A percentile compares a stretch with the other conserved stretches of the same genome.
Conservation (phyloP, 2,329 filamentous ascomycete species). For the Apiospora arundinis region DNA sequence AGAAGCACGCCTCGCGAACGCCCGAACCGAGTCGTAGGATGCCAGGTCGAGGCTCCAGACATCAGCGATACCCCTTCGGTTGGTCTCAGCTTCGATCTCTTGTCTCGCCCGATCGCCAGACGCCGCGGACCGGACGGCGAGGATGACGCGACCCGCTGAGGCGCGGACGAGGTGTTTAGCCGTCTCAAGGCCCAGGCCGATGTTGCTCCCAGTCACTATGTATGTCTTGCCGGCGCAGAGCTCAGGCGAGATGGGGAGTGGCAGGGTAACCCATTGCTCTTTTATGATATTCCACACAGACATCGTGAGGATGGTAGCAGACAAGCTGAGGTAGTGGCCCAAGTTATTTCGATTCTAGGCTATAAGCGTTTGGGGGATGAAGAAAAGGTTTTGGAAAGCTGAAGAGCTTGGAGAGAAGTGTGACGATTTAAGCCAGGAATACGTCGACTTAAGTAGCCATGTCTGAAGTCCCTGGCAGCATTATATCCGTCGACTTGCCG, state of each 20-base stretch:
- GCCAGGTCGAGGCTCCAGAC: constrained; percentile 54
- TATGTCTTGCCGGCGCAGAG: constrained; percentile 20
- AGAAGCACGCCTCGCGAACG: constrained; percentile 43
- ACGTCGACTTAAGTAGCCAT: background rate
- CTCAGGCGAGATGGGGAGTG: constrained; percentile 7
- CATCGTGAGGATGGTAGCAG: background rate
- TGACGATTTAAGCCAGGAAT: background rate
- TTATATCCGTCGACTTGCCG: background rate
- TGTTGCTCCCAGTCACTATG: constrained; percentile 24
- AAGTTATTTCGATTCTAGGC: background rate
- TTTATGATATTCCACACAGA: background rate
- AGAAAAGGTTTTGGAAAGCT: background rate
- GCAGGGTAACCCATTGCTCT: background rate
- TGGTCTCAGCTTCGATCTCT: constrained; percentile 36
- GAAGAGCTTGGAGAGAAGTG: background rate
- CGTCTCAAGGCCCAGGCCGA: constrained; percentile 22
- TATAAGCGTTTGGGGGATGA: background rate
- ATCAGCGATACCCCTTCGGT: constrained; percentile 35
- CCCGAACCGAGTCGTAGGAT: constrained; percentile 46
- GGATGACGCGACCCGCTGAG: constrained; percentile 18
- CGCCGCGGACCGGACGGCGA: constrained; percentile 19
- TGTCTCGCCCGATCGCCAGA: constrained; percentile 45
- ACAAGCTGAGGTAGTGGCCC: too few species aligned
- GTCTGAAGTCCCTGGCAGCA: background rate
- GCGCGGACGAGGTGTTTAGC: constrained; percentile 22